Conservation (phyloP, 164 flowering plant genomes). For the Chimonanthus salicifolius region DNA sequence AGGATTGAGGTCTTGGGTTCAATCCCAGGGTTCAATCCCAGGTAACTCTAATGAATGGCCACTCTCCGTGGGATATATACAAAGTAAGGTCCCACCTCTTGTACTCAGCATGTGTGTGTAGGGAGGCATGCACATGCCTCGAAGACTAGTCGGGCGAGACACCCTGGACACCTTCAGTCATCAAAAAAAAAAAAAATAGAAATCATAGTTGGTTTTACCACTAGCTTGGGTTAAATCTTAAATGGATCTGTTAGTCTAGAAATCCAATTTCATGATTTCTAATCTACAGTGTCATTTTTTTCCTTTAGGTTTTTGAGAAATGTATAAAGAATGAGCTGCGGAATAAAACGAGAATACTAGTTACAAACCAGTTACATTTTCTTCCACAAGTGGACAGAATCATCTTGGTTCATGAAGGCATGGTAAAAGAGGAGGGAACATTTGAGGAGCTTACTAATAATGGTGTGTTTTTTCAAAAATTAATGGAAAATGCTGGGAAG, state of each 20-base stretch:
- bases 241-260: not conserved
- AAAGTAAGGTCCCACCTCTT: no score
- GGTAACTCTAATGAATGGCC: no score
- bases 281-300: not conserved
- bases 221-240: not conserved
- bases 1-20: no score
- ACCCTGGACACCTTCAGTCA: no score
- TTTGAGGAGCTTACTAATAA: conserved; percentile 80
- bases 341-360: conserved; percentile 88
- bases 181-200: not conserved
- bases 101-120: no score
- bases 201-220: not conserved
- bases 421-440: conserved; percentile 90
- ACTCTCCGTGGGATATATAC: no score
- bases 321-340: conserved; percentile 82
- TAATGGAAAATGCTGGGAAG: conserved; percentile 99
- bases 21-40: no score
- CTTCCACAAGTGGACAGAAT: conserved; percentile 93
- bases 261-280: conserved; percentile 1
- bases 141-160: no score
- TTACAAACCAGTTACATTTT: conserved; percentile 97
- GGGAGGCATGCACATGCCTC: no score
- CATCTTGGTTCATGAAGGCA: conserved; percentile 84
- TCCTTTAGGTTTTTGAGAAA: conserved; percentile 78
- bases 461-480: conserved; percentile 64